Base-by-base conservation (phyloP, 805 yeast species). In the Saturnispora bothae region DNA sequence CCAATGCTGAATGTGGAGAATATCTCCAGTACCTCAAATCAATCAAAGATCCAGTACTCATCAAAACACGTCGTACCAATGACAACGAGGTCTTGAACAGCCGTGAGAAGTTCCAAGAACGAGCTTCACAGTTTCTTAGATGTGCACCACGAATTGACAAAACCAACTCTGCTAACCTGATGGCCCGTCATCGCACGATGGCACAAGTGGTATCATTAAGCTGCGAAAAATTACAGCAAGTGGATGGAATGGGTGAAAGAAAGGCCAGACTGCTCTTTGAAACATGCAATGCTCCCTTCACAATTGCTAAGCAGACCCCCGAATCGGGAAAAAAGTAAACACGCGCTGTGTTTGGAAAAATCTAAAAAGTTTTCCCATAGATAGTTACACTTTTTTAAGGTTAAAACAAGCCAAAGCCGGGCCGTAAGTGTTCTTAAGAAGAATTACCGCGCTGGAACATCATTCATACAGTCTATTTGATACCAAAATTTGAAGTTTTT, bases 1-100 rank as follows among this genome's bases (percentile, higher is more conserved):
- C 66, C 15, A 70, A 65, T 44, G 72, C 68, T 34, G 78, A 74
- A 46, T 74, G 77, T 34, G 73, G 71, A 0, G 70, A 65, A 34
- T 60, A 60, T 42, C 34, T 61, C 1, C 52, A 56, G 10, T 52
- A 48, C 34, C 44, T 60, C 31, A 59, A 65, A 30, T 53, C n/a
- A 50, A 57, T 10, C 48, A 53, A 28, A 48, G 48, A 9, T 37
- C 54, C 13, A 68, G 73, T 41, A 63, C 62, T 44, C 78, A 38
- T 38, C 17, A 38, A 78, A 0, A 57, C 21, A 15, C 33, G 42
- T 3, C 38, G 46, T 12, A 47, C 44, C 31, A 49, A 50, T 23
- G 60, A 65, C 8, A 63, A 56, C 15, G 42, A 40, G 5, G 42
- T 56, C 22, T 41, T 39, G 4, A 45, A 46, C 15, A 59, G 57